Evolutionary conservation across 768 basidiomycete species (phyloP).

Genomic region (Myochromella boudieri): DNA sequence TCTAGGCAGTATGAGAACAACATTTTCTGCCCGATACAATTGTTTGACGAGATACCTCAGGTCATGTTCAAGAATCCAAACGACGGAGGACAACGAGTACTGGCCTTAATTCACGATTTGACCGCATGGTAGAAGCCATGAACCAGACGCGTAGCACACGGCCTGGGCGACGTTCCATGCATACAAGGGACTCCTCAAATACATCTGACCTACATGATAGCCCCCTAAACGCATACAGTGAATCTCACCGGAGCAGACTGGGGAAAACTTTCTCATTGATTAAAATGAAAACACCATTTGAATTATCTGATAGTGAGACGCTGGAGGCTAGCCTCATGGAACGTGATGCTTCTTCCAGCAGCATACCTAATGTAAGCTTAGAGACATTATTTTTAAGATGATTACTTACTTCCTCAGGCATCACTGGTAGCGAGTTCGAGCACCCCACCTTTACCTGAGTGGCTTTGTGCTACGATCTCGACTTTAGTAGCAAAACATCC

Average conservation of each 20-base stretch:
- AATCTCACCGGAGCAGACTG: slow-evolving; percentile 30
- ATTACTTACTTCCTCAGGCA: too few species aligned
- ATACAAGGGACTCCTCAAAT: slow-evolving; percentile 43
- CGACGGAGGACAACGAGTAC: slow-evolving; percentile 46
- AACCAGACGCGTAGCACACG: slow-evolving; percentile 34
- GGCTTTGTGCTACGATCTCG: slow-evolving; percentile 56
- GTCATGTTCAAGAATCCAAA: slow-evolving; percentile 30
- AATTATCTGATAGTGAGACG: neutral
- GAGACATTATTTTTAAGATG: too few species aligned
- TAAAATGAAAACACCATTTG: slow-evolving; percentile 32
- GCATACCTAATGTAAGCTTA: slow-evolving; percentile 2
- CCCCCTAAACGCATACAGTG: slow-evolving; percentile 38
- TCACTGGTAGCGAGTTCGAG: slow-evolving; percentile 19
- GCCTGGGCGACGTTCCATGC: slow-evolving; percentile 25
- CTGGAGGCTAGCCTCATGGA: neutral
- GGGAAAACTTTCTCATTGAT: slow-evolving; percentile 42
- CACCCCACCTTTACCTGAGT: slow-evolving; percentile 55
- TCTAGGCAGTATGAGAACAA: slow-evolving; percentile 2
- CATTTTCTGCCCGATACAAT: too few species aligned
- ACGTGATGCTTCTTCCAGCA: slow-evolving; percentile 2
- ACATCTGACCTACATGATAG: slow-evolving; percentile 40
- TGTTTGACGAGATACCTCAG: too few species aligned
- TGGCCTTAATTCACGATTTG: slow-evolving; percentile 59
- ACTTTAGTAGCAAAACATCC: slow-evolving; percentile 47
- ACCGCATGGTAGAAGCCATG: slow-evolving; percentile 67